Base-by-base conservation (phyloP, 441 rosid species). In the Gossypium gossypioides region DNA sequence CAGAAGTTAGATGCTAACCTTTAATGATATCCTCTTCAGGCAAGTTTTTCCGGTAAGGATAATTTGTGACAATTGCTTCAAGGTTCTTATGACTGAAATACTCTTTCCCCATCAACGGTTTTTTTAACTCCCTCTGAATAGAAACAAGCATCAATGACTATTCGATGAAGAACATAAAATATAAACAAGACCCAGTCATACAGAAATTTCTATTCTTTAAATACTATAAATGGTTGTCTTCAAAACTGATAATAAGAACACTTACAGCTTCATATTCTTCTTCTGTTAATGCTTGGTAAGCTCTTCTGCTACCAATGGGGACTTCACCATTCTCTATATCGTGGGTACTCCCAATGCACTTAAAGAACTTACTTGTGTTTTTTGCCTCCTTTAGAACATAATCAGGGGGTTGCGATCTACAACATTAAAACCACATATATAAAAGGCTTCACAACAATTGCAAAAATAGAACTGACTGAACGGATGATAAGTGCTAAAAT, bases 221-320 rank as follows among this genome's bases (percentile, higher is more conserved):
- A 15, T 55, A 44, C 56, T 69, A 15, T 64, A 37, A 40, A 12
- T 51, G 15, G 46, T 37, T 22, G 19, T 69, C 40, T 66, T 59
- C 9, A 66, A 66, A 78, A 72, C 55, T 56, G 68, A 9, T 64
- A 13, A 78, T 22, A 68, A 27, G 54, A 71, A 70, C 44, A 85
- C 99, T 88, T 85, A 96, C 99, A 81, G 93, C 87, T 87, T 90
- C 99, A 82, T 89, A 93, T 78, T 96, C 98, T 76, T 88, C 93
- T 75, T 85, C 91, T 16, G 94, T 81, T 84, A 93, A 76, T 73
- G 86, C 88, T 87, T 85, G 87, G 83, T 89, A 93, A 72, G 88
- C 88, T 79, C 85, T 88, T 87, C 81, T 86, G 77, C 84, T 75
- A 65, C 89, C 90, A 24, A 73, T 75, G 72, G 85, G 76, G 78